A percentile compares a stretch with the other conserved stretches of the same genome.
Evolutionary conservation across 2,329 filamentous ascomycete genomes (phyloP).

Genomic region (Xylaria sp.): DNA sequence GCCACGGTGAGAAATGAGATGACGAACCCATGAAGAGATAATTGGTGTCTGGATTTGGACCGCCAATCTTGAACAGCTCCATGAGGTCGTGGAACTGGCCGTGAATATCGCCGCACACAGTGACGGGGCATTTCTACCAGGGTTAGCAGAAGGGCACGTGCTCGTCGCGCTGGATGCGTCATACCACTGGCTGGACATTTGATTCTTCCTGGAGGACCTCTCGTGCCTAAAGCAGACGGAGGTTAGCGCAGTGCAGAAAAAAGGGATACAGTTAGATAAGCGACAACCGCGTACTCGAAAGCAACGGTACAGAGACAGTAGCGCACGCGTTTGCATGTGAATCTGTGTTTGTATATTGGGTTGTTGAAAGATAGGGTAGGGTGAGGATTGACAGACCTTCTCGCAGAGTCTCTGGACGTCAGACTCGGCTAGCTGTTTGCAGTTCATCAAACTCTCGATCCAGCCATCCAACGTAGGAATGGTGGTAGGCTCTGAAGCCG

Average conservation of each 20-base stretch:
- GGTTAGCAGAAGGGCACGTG: constrained; percentile 23
- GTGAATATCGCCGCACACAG: constrained; percentile 98
- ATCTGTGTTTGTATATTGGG: background rate
- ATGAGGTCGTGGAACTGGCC: constrained; percentile 99
- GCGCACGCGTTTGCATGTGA: background rate
- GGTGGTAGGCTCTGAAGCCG: constrained; percentile 79
- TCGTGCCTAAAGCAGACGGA: constrained; percentile 71
- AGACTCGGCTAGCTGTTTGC: constrained; percentile 95
- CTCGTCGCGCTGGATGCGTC: constrained; percentile 47
- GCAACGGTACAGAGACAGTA: background rate
- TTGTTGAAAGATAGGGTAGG: background rate
- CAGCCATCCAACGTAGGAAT: constrained; percentile 95
- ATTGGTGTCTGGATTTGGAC: constrained; percentile 97
- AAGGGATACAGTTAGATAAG: background rate
- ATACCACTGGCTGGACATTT: constrained; percentile 98
- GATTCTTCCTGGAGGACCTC: constrained; percentile 98
- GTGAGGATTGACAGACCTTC: constrained; percentile 73
- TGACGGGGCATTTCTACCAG: constrained; percentile 92
- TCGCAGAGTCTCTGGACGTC: constrained; percentile 98
- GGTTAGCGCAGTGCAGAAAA: constrained; percentile 48
- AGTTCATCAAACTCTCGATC: constrained; percentile 98
- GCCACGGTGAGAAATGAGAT: constrained; percentile 3
- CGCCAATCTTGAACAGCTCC: constrained; percentile 99
- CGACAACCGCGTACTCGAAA: background rate
- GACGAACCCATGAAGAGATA: constrained; percentile 96